Evolutionary conservation across 108 stramenopile genomes (phyloP), one percentile per base, ranked within the genome.

Genomic region (Cyclotella atomus): DNA sequence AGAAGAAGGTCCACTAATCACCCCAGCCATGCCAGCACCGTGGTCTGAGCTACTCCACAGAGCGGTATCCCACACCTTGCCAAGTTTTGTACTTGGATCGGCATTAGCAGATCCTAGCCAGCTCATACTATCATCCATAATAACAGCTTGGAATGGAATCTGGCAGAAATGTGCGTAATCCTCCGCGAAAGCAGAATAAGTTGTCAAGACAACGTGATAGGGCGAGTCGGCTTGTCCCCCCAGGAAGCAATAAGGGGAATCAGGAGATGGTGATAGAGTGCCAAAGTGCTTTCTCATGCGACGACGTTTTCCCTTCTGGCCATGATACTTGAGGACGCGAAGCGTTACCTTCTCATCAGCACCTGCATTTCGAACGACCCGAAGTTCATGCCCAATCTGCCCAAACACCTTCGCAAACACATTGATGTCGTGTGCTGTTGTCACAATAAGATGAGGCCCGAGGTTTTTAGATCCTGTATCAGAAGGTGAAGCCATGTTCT

Each of bases 121-220:
- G 29, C 87, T 83, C 28, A 85, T 83, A 7, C 94, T 91, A 47
- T 95, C 89, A 62, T 95, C 94, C 70, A 95, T 45, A 10, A 95
- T 25, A 9, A 89, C 89, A 43, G 76, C 73, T 56, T 91, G 88
- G 66, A 89, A 92, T 10, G 91, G 87, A 63, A 90, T 61, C 52
- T 91, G 94, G 47, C 87, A 90, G 71, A 95, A 91, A 62, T 95
- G 91, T 1, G 83, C 49, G 59, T 87, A 95, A 59, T 95, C 94
- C 56, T 85, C 73, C 28, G 91, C 66, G 65, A 95, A 87, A 21
- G 73, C 64, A 1, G 79, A 44, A 63, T 91, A 95, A 6, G 94
- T 87, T 4, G 87, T 82, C 45, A 95, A 60, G 21, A 95, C 56
- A 21, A 95, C 89, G 74, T 92, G 89, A 81, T 88, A 92, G 6